Percentiles rank a stretch among this genome's conserved stretches.
These are phyloP conservation scores for Fusarium secorum DNA, from an alignment of 2,329 filamentous ascomycete genomes.

Conservation along the genomic window DNA sequence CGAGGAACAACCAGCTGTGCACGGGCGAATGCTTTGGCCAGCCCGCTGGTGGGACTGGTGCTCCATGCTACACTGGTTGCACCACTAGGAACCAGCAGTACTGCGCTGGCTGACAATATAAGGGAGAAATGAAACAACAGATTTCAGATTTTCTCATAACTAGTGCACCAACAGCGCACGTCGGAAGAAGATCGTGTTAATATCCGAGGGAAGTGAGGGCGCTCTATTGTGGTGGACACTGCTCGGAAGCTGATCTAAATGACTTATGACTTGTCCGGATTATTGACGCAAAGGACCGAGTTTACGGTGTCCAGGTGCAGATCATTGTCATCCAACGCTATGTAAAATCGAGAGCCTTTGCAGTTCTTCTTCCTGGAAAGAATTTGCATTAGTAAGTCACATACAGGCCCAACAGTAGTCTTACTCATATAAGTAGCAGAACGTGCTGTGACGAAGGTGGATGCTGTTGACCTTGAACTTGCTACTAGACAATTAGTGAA, in stretches of 20 bases:
- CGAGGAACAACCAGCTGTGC: neutral
- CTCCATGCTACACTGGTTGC: neutral
- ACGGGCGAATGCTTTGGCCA: neutral
- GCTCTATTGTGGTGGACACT: neutral
- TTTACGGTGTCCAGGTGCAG: neutral
- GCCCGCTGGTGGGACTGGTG: neutral
- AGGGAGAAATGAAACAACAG: no score
- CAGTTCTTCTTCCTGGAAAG: rapidly evolving
- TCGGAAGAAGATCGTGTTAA: rapidly evolving
- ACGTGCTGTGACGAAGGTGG: neutral
- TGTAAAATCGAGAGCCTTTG: neutral
- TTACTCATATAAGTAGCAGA: neutral
- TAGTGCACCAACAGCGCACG: neutral
- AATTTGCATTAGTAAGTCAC: rapidly evolving
- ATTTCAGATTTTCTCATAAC: neutral
- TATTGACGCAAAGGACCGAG: neutral
- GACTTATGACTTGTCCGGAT: neutral
- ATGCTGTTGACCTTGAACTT: neutral
- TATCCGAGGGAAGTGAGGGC: rapidly evolving
- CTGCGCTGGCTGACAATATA: neutral
- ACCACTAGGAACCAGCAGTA: neutral
- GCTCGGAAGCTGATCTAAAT: rapidly evolving
- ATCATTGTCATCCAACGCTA: neutral
- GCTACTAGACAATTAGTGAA: rapidly evolving
- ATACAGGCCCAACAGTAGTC: rapidly evolving